Evolutionary conservation across 1,284 basidiomycete genomes (phyloP), one percentile per base, ranked within the genome.

Genomic region (Chalciporus sp.): DNA sequence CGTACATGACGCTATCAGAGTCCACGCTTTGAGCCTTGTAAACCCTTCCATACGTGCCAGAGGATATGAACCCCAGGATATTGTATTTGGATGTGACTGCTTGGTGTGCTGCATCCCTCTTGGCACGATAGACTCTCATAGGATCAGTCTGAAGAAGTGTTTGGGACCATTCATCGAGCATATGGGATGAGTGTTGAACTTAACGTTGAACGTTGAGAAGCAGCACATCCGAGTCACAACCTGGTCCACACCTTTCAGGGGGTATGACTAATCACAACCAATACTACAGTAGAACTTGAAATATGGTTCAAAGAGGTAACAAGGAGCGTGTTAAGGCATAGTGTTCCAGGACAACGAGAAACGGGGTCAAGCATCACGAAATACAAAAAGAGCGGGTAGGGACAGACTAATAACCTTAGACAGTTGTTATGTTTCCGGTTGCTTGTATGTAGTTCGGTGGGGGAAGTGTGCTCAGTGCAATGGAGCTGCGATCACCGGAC

Each of bases 41-140:
- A 5, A 99, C 96, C 27, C 95, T 82, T 0, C 97, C 97, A 67
- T 99, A 99, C 0, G 97, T 99, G 17, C 96, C 96, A 4, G 94
- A 96, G 8, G 94, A 97, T 61, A 99, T 94, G 75, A 99, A 99
- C 8, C 97, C 97, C 4, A 97, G 80, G 61, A 99, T 97, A 53
- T 82, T 80, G 75, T 99, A 99, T 69, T 91, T 93, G 50, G 85
- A 85, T 11, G 84, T 75, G 11, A 95, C 92, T 2, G 82, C 79
- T 27, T 76, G 78, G 53, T 86, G 85, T 9, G 83, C 77, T 4
- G 76, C 74, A 66, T 95, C 93, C 56, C 88, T 82, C 67, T 87
- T 90, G 17, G 83, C 78, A 33, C 93, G 85, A 69, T 94, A 96
- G n/a, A 84, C 75, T 55, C 85, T 84, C 94, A 95, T 95, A 3